These are phyloP conservation scores for Marchantia polymorpha DNA, from an alignment of 225 moss, liverwort and hornwort genomes.

Conservation along the genomic window DNA sequence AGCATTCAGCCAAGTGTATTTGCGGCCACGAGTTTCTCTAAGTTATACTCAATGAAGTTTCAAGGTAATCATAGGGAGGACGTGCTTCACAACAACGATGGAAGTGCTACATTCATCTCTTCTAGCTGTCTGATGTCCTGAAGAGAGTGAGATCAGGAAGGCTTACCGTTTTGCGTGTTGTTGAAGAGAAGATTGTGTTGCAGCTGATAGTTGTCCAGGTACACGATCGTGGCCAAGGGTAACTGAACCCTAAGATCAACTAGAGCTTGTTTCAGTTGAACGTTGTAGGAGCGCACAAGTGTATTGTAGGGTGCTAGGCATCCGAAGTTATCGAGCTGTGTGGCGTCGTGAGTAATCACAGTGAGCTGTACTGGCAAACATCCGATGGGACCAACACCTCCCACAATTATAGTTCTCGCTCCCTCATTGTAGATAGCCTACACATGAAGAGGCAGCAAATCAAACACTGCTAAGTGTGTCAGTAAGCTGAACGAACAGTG, in stretches of 20 bases:
- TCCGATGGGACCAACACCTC: conserved; percentile 40
- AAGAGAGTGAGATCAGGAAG: neutral
- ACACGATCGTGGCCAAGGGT: conserved; percentile 26
- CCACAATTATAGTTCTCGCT: conserved; percentile 42
- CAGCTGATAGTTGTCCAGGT: conserved; percentile 41
- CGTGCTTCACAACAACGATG: neutral
- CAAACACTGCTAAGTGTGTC: neutral
- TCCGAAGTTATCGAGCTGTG: conserved; percentile 37
- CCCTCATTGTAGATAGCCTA: conserved; percentile 39
- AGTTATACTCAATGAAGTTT: neutral
- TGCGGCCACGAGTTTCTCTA: neutral
- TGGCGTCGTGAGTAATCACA: conserved; percentile 1
- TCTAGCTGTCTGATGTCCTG: neutral
- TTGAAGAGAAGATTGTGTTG: conserved; percentile 45
- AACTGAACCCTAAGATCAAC: conserved; percentile 11
- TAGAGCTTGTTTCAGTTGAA: conserved; percentile 27
- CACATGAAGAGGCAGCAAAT: neutral
- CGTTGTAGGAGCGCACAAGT: conserved; percentile 34
- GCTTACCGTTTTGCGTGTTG: conserved; percentile 27
- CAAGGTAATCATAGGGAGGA: neutral
- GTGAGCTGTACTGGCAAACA: conserved; percentile 36
- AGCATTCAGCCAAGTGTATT: neutral
- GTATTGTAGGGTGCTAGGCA: conserved; percentile 37
- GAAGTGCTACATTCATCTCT: neutral
- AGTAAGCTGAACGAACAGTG: neutral